phyloP scores from a whole-genome alignment of 2,329 filamentous ascomycete species.

The Nigrospora sphaerica region DNA sequence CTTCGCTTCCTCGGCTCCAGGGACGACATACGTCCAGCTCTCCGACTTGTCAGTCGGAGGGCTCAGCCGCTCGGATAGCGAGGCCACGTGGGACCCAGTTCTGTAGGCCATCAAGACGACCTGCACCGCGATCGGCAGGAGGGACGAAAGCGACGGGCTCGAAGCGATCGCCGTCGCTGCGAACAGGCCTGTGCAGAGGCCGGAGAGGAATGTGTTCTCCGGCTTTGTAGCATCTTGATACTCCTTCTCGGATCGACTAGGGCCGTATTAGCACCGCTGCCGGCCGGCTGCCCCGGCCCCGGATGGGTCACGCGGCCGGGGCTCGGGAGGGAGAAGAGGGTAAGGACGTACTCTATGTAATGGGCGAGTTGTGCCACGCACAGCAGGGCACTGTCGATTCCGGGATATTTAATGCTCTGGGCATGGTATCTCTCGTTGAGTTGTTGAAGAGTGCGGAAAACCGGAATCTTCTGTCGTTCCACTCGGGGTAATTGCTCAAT shows the following conservation, averaged over 20 bases:
- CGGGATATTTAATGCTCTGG: slow-evolving; percentile 49
- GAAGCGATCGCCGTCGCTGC: slow-evolving; percentile 63
- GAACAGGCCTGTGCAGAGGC: slow-evolving; percentile 63
- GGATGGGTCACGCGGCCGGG: no score
- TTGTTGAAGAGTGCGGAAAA: slow-evolving; percentile 56
- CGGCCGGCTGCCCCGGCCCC: background rate
- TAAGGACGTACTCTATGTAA: slow-evolving; percentile 56
- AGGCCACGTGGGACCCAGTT: slow-evolving; percentile 48
- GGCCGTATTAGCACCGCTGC: slow-evolving; percentile 17
- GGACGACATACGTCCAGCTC: slow-evolving; percentile 61
- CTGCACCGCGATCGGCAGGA: slow-evolving; percentile 57
- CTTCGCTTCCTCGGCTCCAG: slow-evolving; percentile 44
- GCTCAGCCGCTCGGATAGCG: slow-evolving; percentile 38
- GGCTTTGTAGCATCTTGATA: slow-evolving; percentile 43
- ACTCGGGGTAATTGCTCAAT: slow-evolving; percentile 47
- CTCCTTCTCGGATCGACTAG: slow-evolving; percentile 45
- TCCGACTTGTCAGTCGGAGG: slow-evolving; percentile 37
- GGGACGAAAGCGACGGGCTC: slow-evolving; percentile 51
- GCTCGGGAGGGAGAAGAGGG: no score
- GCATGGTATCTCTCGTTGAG: slow-evolving; percentile 58
- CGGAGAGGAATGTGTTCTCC: slow-evolving; percentile 48
- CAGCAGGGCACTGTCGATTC: slow-evolving; percentile 57
- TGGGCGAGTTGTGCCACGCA: slow-evolving; percentile 60
- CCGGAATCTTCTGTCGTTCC: slow-evolving; percentile 51
- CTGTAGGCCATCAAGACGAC: slow-evolving; percentile 61